Conservation (phyloP, 2,329 filamentous ascomycete genomes). For the Trematosphaeria pertusa region DNA sequence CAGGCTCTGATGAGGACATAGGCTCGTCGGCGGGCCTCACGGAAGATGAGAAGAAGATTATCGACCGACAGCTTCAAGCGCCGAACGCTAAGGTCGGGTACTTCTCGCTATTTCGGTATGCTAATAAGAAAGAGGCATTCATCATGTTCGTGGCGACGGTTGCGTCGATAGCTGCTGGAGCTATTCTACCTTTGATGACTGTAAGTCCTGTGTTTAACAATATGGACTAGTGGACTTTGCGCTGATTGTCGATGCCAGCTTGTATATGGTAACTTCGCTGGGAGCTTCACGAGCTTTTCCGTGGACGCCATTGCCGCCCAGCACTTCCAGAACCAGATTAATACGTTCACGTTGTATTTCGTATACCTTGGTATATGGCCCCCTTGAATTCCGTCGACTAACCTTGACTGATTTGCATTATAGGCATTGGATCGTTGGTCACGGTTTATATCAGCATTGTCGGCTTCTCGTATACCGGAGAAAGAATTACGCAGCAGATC, state of each 20-base stretch:
- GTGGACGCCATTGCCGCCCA: conserved; percentile 34
- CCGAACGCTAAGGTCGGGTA: conserved; percentile 53
- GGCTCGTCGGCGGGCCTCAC: conserved; percentile 33
- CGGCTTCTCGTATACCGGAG: conserved; percentile 77
- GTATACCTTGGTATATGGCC: conserved; percentile 53
- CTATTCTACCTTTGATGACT: conserved; percentile 78
- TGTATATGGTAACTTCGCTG: conserved; percentile 49
- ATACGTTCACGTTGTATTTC: conserved; percentile 46
- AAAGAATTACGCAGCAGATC: conserved; percentile 56
- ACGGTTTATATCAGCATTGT: conserved; percentile 80
- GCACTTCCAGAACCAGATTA: conserved; percentile 38
- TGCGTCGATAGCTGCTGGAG: conserved; percentile 74
- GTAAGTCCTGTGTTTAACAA: conserved; percentile 32
- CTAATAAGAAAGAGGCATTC: conserved; percentile 47
- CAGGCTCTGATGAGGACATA: conserved; percentile 25
- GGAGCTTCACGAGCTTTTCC: conserved; percentile 45
- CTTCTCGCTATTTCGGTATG: conserved; percentile 56
- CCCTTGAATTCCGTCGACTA: neutral
- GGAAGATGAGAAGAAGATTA: conserved; percentile 43
- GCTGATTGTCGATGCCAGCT: conserved; percentile 24
- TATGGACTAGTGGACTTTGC: neutral
- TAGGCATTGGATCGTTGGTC: conserved; percentile 56
- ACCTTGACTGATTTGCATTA: conserved; percentile 8
- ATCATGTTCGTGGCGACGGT: conserved; percentile 63
- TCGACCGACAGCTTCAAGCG: conserved; percentile 50